These are phyloP conservation scores for Coemansia sp. DNA, from an alignment of 192 early-diverging fungal genomes.

Conservation along the genomic window DNA sequence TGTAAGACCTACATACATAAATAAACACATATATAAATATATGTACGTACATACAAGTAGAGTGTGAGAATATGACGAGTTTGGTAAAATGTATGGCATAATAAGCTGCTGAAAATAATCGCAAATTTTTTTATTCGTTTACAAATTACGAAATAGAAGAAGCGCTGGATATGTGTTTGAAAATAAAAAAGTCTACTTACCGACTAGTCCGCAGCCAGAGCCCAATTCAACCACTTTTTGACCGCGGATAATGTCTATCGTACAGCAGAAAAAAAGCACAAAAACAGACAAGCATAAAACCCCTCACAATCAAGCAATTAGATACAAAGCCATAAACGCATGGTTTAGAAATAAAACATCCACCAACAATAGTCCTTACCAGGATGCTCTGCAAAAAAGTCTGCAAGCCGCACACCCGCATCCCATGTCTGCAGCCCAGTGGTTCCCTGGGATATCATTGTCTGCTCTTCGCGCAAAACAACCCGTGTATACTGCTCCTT, in stretches of 20 bases:
- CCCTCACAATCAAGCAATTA: too few relatives aligned
- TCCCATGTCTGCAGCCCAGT: slow-evolving; percentile 66
- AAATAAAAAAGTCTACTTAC: slow-evolving; percentile 10
- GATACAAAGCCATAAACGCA: too few relatives aligned
- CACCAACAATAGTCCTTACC: slow-evolving; percentile 19
- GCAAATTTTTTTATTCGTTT: too few relatives aligned
- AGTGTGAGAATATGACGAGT: not conserved
- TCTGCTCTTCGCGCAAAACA: slow-evolving; percentile 55
- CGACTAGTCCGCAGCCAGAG: slow-evolving; percentile 46
- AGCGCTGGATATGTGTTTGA: not conserved
- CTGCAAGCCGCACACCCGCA: slow-evolving; percentile 55
- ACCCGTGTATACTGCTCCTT: slow-evolving; percentile 42
- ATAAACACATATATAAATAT: not conserved
- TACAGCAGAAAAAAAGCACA: not conserved
- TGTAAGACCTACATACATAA: slow-evolving; percentile 37
- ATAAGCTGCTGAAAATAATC: not conserved
- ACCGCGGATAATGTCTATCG: slow-evolving; percentile 45
- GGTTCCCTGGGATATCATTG: slow-evolving; percentile 58
- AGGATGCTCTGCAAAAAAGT: slow-evolving; percentile 53
- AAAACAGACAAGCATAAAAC: not conserved
- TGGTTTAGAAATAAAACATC: not conserved
- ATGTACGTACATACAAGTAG: not conserved
- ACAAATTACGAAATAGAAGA: too few relatives aligned
- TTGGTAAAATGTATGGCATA: not conserved
- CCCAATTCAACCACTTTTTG: slow-evolving; percentile 48